These are phyloP conservation scores for Blastobotrys proliferans DNA, from an alignment of 1,139 yeast genomes.

Conservation along the genomic window DNA sequence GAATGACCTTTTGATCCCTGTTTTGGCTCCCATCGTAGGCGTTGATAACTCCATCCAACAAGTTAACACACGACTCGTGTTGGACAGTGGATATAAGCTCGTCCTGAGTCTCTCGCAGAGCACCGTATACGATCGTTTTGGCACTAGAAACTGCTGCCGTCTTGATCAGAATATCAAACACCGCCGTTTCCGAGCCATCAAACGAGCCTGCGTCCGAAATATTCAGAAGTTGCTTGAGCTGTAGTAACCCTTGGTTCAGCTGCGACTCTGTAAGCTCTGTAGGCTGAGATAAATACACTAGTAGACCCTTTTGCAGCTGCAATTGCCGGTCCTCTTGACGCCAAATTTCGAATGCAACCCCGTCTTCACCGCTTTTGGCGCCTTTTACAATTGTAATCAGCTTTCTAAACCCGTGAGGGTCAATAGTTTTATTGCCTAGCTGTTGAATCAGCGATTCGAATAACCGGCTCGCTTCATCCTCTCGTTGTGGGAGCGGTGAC, in stretches of 20 bases:
- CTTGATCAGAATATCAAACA: slow-evolving; percentile 19
- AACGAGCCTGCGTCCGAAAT: slow-evolving; percentile 15
- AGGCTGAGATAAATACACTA: slow-evolving; percentile 17
- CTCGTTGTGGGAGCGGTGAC: slow-evolving; percentile 24
- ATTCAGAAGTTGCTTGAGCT: slow-evolving; percentile 21
- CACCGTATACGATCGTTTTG: slow-evolving; percentile 21
- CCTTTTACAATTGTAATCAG: slow-evolving; percentile 24
- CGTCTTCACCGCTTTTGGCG: slow-evolving; percentile 12
- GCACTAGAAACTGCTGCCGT: slow-evolving; percentile 19
- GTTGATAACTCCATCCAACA: slow-evolving; percentile 7
- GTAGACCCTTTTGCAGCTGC: slow-evolving; percentile 19
- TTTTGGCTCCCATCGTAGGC: slow-evolving; percentile 3
- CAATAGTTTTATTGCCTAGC: slow-evolving; percentile 21
- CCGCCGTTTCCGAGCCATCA: slow-evolving; percentile 16
- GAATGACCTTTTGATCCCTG: slow-evolving; percentile 16
- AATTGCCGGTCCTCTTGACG: slow-evolving; percentile 20
- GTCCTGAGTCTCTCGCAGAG: slow-evolving; percentile 23
- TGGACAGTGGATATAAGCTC: slow-evolving; percentile 16
- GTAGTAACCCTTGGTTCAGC: slow-evolving; percentile 23
- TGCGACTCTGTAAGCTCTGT: slow-evolving; percentile 20
- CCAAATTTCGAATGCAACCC: slow-evolving; percentile 23
- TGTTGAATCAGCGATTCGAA: slow-evolving; percentile 22
- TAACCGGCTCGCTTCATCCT: slow-evolving; percentile 24
- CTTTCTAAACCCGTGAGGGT: slow-evolving; percentile 26
- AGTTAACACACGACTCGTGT: slow-evolving; percentile 1